These are phyloP conservation scores for Didymella pomorum DNA, from an alignment of 2,329 filamentous ascomycete genomes.

Conservation along the genomic window DNA sequence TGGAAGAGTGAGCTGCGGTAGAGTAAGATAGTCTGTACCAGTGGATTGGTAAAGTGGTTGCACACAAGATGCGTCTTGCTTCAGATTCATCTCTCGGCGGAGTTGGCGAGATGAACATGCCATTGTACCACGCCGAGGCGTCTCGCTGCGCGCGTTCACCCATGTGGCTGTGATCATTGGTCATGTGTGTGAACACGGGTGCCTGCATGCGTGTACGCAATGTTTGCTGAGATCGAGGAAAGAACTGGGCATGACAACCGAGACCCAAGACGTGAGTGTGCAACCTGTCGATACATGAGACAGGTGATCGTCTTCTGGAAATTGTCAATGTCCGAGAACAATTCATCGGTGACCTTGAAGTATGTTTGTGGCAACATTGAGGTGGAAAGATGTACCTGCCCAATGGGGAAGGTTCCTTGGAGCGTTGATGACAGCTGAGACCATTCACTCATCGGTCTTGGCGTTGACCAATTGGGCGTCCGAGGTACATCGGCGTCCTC, in stretches of 20 bases:
- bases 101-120: constrained; percentile 10
- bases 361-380: neutral
- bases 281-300: constrained; percentile 7
- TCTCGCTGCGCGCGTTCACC: constrained; percentile 23
- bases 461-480: neutral
- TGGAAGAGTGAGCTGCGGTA: neutral
- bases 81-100: constrained; percentile 6
- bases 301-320: constrained; percentile 13
- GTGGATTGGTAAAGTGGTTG: constrained; percentile 7
- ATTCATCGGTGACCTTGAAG: neutral
- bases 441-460: constrained; percentile 1
- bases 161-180: constrained; percentile 16
- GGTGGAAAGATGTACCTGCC: neutral
- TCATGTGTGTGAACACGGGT: constrained; percentile 25
- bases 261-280: constrained; percentile 9
- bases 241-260: constrained; percentile 9
- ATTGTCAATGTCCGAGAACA: constrained; percentile 7
- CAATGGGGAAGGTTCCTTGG: neutral
- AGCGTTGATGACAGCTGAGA: neutral
- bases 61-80: constrained; percentile 13
- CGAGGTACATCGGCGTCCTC: neutral
- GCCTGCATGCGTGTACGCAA: constrained; percentile 26
- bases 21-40: neutral
- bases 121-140: constrained; percentile 11
- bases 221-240: constrained; percentile 23